Base-by-base conservation (phyloP, 202 grass and related monocot genomes). In the Eragrostis tef region DNA sequence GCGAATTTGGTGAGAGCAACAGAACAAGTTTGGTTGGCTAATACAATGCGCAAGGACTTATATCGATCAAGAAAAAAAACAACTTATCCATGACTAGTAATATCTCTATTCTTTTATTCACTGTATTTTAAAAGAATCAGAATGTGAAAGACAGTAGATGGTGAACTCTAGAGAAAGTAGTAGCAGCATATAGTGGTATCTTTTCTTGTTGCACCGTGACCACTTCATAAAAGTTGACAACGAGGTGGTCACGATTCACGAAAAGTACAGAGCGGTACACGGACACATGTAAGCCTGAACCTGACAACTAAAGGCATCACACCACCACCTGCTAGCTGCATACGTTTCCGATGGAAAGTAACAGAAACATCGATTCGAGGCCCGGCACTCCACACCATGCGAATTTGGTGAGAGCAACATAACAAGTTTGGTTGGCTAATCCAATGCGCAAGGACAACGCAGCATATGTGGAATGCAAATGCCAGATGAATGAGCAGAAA, bases 261-360 rank as follows among this genome's bases (percentile, higher is more conserved):
- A 41, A 76, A 84, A 49, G 50, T 19, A 36, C 22, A 59, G 16
- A 51, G 6, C 11, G 0, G 21, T 6, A 70, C 48, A 5, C 0
- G 48, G 57, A 45, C 80, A 68, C 46, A 26, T 65, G 47, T 8
- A 73, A n/a, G 19, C 24, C 45, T 6, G 19, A 26, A 26, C 52
- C 8, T 22, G 27, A 8, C 47, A 17, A 21, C 29, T 17, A 1
- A 15, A 42, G 1, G 45, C 44, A 25, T 14, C 66, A 2, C 42
- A 7, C 21, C 5, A 52, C 17, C 16, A 15, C 57, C 9, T 16
- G 14, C 6, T 29, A 36, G 1, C 6, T 2, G 7, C 77, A 66
- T 42, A 66, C 36, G 25, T 69, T 70, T 84, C 72, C 34, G 41
- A 83, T 67, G 61, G 62, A 65, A 64, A 20, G 15, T 3, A 66